Evolutionary conservation across 192 early-diverging fungal species (phyloP).

Genomic region (Phycomyces nitens): DNA sequence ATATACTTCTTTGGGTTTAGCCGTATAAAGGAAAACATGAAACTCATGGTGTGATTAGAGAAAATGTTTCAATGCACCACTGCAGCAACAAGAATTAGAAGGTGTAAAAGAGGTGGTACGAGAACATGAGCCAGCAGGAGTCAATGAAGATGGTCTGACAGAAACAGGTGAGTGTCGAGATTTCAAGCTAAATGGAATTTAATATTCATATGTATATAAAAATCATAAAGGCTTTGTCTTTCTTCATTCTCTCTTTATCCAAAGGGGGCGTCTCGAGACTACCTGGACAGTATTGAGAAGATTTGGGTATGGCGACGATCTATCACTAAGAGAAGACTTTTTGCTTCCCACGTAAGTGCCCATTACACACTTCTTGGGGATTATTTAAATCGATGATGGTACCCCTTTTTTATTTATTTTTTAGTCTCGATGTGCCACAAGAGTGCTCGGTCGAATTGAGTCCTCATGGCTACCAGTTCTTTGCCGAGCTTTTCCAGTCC

Average conservation of each 20-base stretch:
- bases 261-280: constrained; percentile 94
- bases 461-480: constrained; percentile 90
- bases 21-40: neutral
- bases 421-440: constrained; percentile 77
- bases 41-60: constrained; percentile 40
- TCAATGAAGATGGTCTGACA: constrained; percentile 84
- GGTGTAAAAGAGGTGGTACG: constrained; percentile 93
- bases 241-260: constrained; percentile 94
- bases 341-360: constrained; percentile 71
- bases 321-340: constrained; percentile 89
- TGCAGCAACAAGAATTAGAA: constrained; percentile 94
- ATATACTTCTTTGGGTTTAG: neutral
- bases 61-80: constrained; percentile 95
- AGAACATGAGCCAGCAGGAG: constrained; percentile 84
- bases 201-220: neutral
- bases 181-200: neutral
- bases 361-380: too few relatives aligned
- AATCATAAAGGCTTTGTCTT: constrained; percentile 83
- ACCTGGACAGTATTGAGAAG: constrained; percentile 96
- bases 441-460: constrained; percentile 95
- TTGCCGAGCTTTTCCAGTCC: constrained; percentile 89
- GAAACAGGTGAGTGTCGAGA: constrained; percentile 40
- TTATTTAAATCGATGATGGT: neutral
- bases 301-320: constrained; percentile 96
- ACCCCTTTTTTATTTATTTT: too few relatives aligned